Conservation (phyloP, 208 protist genomes). For the Acanthamoeba pearcei region DNA sequence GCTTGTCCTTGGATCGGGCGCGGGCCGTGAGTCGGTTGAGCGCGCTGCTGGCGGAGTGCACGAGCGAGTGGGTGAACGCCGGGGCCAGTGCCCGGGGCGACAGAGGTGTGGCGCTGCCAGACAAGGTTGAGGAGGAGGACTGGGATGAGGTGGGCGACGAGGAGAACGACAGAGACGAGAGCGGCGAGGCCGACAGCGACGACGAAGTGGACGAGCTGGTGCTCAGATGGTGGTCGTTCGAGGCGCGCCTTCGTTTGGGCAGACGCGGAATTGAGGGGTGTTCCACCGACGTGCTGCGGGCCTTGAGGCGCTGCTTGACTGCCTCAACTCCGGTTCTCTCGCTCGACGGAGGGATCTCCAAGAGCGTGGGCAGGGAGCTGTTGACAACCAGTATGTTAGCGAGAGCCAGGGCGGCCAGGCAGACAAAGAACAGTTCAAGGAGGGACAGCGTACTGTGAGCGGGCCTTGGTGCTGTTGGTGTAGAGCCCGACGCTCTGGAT, state of each 20-base stretch:
- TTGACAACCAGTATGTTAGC: no score
- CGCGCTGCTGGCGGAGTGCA: conserved; percentile 14
- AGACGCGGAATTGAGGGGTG: neutral
- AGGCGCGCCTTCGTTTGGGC: neutral
- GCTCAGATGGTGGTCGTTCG: neutral
- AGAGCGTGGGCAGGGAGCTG: neutral
- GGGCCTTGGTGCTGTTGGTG: neutral
- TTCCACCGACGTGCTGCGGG: neutral
- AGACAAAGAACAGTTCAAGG: neutral
- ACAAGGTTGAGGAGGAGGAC: neutral
- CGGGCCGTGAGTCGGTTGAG: neutral
- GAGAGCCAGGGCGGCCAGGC: neutral
- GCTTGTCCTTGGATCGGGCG: neutral
- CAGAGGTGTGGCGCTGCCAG: neutral
- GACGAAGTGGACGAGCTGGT: neutral
- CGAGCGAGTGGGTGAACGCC: neutral
- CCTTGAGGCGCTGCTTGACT: neutral
- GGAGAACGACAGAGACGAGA: neutral
- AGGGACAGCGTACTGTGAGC: neutral
- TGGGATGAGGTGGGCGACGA: neutral
- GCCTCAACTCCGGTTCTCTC: neutral
- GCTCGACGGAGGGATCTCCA: neutral
- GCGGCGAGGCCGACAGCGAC: neutral
- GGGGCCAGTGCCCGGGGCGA: neutral
- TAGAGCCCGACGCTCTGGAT: conserved; percentile 4